A percentile compares a stretch with the other conserved stretches of the same genome.
phyloP scores from a whole-genome alignment of 139 green algal genomes.

The Ettlia oleoabundans region DNA sequence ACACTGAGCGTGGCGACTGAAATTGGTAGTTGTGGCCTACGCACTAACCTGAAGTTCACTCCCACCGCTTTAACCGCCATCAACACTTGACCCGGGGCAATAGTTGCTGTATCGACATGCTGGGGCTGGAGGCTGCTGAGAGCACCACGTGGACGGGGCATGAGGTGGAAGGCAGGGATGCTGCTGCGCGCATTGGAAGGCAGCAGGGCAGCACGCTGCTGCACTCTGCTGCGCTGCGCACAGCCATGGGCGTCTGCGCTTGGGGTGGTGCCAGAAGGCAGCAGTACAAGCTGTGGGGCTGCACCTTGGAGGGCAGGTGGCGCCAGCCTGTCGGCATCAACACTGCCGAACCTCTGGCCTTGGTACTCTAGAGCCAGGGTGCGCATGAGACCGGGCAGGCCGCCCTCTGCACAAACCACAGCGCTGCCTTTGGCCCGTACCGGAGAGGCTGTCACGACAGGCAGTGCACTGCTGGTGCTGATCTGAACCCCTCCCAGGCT shows the following conservation, averaged over 20 bases:
- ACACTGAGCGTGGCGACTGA: too few relatives aligned
- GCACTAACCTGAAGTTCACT: conserved; percentile 86
- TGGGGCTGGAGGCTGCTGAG: conserved; percentile 42
- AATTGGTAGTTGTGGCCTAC: too few relatives aligned
- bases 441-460: background rate
- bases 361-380: conserved; percentile 22
- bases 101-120: conserved; percentile 15
- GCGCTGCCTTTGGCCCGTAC: too few relatives aligned
- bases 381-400: conserved; percentile 32
- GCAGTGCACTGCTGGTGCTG: background rate
- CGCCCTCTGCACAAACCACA: background rate
- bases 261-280: background rate
- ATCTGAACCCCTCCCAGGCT: conserved; percentile 1
- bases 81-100: conserved; percentile 38
- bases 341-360: conserved; percentile 12
- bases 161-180: conserved; percentile 45
- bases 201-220: conserved; percentile 21
- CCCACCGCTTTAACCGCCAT: conserved; percentile 80
- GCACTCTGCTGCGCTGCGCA: background rate
- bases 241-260: conserved; percentile 15
- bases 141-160: conserved; percentile 52
- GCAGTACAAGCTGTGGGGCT: background rate
- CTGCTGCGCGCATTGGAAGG: background rate
- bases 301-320: background rate
- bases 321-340: conserved; percentile 15